Conservation (phyloP, 768 basidiomycete species). For the Boletus reticulatus region DNA sequence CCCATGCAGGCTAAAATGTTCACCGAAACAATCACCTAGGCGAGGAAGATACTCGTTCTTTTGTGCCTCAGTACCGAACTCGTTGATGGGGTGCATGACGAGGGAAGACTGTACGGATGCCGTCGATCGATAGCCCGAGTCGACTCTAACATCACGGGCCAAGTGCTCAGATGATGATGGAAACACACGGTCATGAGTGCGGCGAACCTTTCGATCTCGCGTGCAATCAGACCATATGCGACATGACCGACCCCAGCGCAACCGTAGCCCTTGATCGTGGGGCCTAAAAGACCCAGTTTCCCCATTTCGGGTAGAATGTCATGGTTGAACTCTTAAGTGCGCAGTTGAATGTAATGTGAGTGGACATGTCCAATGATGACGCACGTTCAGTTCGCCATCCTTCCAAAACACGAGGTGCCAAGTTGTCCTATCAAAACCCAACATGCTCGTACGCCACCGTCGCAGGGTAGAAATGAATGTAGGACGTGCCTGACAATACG, state of each 20-base stretch:
- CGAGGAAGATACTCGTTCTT: conserved; percentile 89
- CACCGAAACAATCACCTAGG: conserved; percentile 49
- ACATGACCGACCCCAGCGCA: conserved; percentile 92
- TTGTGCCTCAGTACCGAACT: conserved; percentile 86
- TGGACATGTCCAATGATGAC: conserved; percentile 9
- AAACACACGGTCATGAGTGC: neutral
- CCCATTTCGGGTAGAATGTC: conserved; percentile 89
- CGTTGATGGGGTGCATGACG: conserved; percentile 92
- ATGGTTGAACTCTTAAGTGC: conserved; percentile 70
- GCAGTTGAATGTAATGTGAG: neutral
- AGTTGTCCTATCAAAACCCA: conserved; percentile 56
- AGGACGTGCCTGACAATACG: conserved; percentile 70
- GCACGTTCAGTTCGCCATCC: conserved; percentile 86
- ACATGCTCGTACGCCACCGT: neutral
- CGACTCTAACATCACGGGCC: conserved; percentile 55
- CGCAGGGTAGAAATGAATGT: neutral
- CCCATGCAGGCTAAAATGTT: neutral
- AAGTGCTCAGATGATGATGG: neutral
- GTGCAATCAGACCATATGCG: conserved; percentile 89
- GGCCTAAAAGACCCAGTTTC: conserved; percentile 82
- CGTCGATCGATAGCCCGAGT: conserved; percentile 94
- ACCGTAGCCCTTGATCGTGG: conserved; percentile 91
- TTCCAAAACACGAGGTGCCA: conserved; percentile 84
- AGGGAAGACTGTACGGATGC: conserved; percentile 95
- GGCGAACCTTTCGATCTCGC: conserved; percentile 85